Evolutionary conservation across 345 rosid species (phyloP).

Genomic region (Citrus trifoliata): DNA sequence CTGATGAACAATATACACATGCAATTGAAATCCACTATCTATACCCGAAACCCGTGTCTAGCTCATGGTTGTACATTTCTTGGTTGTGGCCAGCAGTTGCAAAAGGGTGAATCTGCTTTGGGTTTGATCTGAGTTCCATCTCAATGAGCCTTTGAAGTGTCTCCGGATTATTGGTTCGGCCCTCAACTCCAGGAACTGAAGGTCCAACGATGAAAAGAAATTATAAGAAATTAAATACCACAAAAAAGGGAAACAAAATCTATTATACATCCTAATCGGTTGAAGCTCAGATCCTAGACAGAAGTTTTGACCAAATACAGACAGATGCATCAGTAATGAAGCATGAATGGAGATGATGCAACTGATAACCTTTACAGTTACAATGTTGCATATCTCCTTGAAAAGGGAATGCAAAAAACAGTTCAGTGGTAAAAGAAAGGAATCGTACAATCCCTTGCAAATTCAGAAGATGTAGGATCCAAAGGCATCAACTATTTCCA

Average conservation of each 20-base stretch:
- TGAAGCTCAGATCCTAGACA: neutral
- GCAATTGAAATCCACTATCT: slow-evolving; percentile 35
- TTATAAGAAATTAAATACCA: neutral
- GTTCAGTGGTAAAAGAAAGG: neutral
- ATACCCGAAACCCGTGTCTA: slow-evolving; percentile 67
- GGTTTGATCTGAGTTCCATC: slow-evolving; percentile 67
- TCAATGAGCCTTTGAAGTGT: slow-evolving; percentile 72
- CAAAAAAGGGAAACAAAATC: neutral
- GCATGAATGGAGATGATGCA: neutral
- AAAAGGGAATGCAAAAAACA: neutral
- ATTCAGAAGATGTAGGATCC: neutral
- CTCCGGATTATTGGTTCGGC: slow-evolving; percentile 56
- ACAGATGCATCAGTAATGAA: neutral
- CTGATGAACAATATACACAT: slow-evolving; percentile 19
- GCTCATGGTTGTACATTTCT: slow-evolving; percentile 63
- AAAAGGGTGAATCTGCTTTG: slow-evolving; percentile 52
- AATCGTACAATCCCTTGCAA: neutral
- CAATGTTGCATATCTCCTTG: neutral
- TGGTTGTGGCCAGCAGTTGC: slow-evolving; percentile 46
- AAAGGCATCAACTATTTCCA: neutral
- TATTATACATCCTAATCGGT: neutral
- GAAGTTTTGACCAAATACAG: neutral
- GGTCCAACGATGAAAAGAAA: neutral
- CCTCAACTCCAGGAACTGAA: slow-evolving; percentile 49
- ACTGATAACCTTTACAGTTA: neutral